Evolutionary conservation across 1,284 basidiomycete species (phyloP), one percentile per base, ranked within the genome.

Genomic region (Marasmius oreades): DNA sequence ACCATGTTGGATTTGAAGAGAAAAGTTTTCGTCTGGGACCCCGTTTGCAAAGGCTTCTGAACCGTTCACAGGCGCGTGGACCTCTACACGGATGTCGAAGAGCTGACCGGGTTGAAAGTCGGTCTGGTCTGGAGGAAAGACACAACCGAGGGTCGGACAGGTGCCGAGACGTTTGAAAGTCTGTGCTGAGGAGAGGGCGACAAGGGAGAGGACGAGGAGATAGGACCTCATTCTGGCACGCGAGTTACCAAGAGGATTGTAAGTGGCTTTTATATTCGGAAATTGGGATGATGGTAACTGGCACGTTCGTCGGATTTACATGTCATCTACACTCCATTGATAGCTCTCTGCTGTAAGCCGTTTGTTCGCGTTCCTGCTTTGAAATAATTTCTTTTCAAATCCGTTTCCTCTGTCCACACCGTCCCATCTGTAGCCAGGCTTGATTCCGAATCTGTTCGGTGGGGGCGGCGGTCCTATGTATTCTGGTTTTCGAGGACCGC

Each of bases 351-450:
- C 70, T 11, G 82, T 82, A 56, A 73, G 79, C 53, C 92, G 82
- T 68, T 84, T 84, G 64, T 78, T 79, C 33, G 89, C 82, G 67
- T 95, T 95, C 59, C 81, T 77, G 54, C 80, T 82, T 70, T 95
- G 92, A 76, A 95, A 95, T 55, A 86, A 76, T 64, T 93, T 94
- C 77, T 90, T 92, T 75, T 99, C 96, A 62, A 96, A 98, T 1
- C 96, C 96, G 62, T 89, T 99, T 1, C 93, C 85, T 56, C 95
- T 84, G 67, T 96, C 93, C 56, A 95, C 93, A 46, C 93, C 94
- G 69, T 98, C 96, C 96, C 95, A 99, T 63, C 96, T 81, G 69
- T 95, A 95, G 0, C 96, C 96, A 11, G 96, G 97, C 55, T 84
- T 86, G 62, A 99, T 98, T 23, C 88, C 88, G 70, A 96, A 99